Evolutionary conservation across 306 rosid species (phyloP).

Genomic region (Erythrophleum fordii): DNA sequence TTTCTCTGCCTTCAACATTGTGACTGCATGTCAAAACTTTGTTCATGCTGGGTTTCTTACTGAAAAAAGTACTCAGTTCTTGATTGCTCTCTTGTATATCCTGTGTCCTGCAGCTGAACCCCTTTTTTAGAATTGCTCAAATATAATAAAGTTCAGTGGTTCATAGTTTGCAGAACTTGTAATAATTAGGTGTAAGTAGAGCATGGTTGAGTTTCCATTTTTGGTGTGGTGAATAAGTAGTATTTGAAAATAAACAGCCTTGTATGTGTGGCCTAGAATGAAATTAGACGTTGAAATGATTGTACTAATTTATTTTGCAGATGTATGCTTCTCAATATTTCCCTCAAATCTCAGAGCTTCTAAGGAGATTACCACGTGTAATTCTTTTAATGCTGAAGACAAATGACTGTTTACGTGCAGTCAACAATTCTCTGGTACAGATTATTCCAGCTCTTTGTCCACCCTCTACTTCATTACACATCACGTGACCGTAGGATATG

Average conservation of each 20-base stretch:
- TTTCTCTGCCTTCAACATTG: constrained; percentile 24
- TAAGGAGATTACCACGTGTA: constrained; percentile 89
- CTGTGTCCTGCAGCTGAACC: constrained; percentile 27
- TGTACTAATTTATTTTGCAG: constrained; percentile 52
- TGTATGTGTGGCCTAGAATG: constrained; percentile 30
- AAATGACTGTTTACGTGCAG: constrained; percentile 93
- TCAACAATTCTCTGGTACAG: constrained; percentile 82
- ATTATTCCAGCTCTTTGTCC: constrained; percentile 32
- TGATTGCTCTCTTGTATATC: constrained; percentile 23
- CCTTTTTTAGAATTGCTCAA: constrained; percentile 21
- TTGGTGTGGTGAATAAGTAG: constrained; percentile 11
- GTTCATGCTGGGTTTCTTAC: constrained; percentile 34
- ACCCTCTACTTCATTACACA: constrained; percentile 29
- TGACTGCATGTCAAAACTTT: constrained; percentile 9
- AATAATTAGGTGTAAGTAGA: constrained; percentile 13
- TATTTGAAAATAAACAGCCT: not conserved
- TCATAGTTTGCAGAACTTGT: not conserved
- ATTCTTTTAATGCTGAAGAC: constrained; percentile 97
- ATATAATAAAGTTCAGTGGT: constrained; percentile 2
- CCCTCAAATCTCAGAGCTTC: constrained; percentile 88
- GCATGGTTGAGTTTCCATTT: constrained; percentile 27
- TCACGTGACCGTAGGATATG: not conserved
- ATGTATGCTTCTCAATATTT: constrained; percentile 95
- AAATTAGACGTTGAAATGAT: constrained; percentile 36
- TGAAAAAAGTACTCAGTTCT: constrained; percentile 16